Conservation (phyloP, 1,284 basidiomycete species). For the Ustilago vetiveriae region DNA sequence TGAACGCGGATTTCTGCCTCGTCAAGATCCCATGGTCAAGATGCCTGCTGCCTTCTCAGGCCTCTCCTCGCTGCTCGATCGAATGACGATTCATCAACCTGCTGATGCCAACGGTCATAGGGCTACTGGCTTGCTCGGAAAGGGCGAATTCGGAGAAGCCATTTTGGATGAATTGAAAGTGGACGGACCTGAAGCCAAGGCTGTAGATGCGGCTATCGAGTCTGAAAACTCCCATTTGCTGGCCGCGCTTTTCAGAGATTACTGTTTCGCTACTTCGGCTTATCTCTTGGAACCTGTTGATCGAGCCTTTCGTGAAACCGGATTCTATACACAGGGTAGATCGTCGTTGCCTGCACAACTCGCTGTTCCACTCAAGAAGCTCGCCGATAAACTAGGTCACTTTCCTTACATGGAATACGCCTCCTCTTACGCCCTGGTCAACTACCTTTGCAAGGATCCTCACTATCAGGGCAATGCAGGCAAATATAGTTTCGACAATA, state of each 20-base stretch:
- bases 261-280: constrained; percentile 61
- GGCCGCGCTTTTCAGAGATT: constrained; percentile 65
- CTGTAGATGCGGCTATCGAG: constrained; percentile 45
- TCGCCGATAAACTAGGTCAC: constrained; percentile 59
- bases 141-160: constrained; percentile 59
- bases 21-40: constrained; percentile 51
- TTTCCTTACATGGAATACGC: constrained; percentile 63
- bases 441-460: constrained; percentile 48
- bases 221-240: constrained; percentile 47
- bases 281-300: constrained; percentile 64
- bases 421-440: constrained; percentile 58
- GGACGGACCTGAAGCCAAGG: constrained; percentile 36
- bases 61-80: constrained; percentile 53
- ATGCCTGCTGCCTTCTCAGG: constrained; percentile 49
- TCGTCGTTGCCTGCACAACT: constrained; percentile 47
- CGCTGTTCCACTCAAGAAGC: constrained; percentile 56
- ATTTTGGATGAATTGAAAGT: constrained; percentile 50
- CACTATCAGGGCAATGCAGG: constrained; percentile 44
- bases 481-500: constrained; percentile 58
- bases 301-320: constrained; percentile 49
- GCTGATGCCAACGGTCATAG: constrained; percentile 46
- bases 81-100: constrained; percentile 64
- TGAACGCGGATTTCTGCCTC: constrained; percentile 54
- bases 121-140: constrained; percentile 54
- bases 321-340: constrained; percentile 54